Evolutionary conservation across 2,329 filamentous ascomycete genomes (phyloP), one percentile per base, ranked within the genome.

Genomic region (Botrytis fabae): DNA sequence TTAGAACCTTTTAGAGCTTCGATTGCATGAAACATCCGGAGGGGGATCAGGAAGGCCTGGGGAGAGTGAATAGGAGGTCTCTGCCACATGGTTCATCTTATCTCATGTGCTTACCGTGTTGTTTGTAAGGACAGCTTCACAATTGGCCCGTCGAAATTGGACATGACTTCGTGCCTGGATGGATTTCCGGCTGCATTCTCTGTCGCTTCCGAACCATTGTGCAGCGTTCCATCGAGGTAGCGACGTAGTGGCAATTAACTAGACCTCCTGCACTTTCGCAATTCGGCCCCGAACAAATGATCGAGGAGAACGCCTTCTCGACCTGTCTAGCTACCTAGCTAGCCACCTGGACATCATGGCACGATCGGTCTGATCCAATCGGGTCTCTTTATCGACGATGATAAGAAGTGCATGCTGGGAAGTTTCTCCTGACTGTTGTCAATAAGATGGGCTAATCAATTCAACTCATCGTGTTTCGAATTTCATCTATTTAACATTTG

Each of bases 1-100:
- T 68, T 40, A 68, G 63, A 66, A 66, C 63, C 46, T 66, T 40
- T 66, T 66, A 40, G 46, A 32, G 64, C 46, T 66, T 54, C 48
- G n/a, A 54, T 54, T n/a, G 48, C 25, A n/a, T 54, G 48, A 54
- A 54, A 54, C 48, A 54, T 54, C 16, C 12, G 5, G 4, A 54
- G 25, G 48, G 25, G n/a, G n/a, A n/a, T 51, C 10, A n/a, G 48
- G 48, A n/a, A n/a, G 25, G 48, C 48, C 25, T 51, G 25, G 48
- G 48, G 48, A 54, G 16, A 3, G n/a, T n/a, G 48, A 54, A 54
- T 16, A 5, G 48, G n/a, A 54, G 25, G 25, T n/a, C n/a, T 54
- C 48, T 54, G 16, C 48, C n/a, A 54, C n/a, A 54, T 54, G 48
- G 25, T 54, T 54, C 48, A n/a, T 54, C 48, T 54, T 54, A 54